Evolutionary conservation across 345 rosid genomes (phyloP), one percentile per base, ranked within the genome.

Genomic region (Iberis pinnata): DNA sequence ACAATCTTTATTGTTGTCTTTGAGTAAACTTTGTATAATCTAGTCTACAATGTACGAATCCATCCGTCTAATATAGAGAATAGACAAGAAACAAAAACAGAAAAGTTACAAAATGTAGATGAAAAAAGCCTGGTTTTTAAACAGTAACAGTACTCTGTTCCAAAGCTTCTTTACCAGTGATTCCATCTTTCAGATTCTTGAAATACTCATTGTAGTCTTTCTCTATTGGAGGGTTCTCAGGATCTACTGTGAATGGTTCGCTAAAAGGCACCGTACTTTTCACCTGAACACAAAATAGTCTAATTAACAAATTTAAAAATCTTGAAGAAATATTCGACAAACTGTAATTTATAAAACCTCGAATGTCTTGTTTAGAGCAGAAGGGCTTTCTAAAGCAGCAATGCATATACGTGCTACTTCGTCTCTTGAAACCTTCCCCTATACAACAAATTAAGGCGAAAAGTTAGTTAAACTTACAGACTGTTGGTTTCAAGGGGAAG

Each of bases 381-480:
- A 77, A 11, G 89, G 83, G 60, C 93, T 92, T 12, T 78, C 96
- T 36, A 87, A 70, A 52, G 93, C 86, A 41, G 95, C 88, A 4
- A 90, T 56, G 58, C 96, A 92, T 52, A 92, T 84, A 54, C 71
- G 79, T 26, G 96, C 96, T 56, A 87, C 72, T 75, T 92, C 98
- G 63, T 92, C 95, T 72, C 96, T 87, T 2, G 98, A 92, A 35
- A 92, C 64, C 61, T 92, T 92, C 47, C 95, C 98, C 98, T 90
- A 60, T 20, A 68, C 13, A 45, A 2, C 49, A 17, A 15, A 9
- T 29, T 4, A 29, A 31, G 39, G 7, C 4, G 4, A 6, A 53
- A 41, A 56, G 47, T 65, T 43, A 65, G 43, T 36, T 63, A 8
- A 9, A 17, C 6, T 31, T 16, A 3, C 6, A 43, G 12, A 6